These are phyloP conservation scores for Lachancea fermentati DNA, from an alignment of 805 yeast genomes.

Conservation along the genomic window DNA sequence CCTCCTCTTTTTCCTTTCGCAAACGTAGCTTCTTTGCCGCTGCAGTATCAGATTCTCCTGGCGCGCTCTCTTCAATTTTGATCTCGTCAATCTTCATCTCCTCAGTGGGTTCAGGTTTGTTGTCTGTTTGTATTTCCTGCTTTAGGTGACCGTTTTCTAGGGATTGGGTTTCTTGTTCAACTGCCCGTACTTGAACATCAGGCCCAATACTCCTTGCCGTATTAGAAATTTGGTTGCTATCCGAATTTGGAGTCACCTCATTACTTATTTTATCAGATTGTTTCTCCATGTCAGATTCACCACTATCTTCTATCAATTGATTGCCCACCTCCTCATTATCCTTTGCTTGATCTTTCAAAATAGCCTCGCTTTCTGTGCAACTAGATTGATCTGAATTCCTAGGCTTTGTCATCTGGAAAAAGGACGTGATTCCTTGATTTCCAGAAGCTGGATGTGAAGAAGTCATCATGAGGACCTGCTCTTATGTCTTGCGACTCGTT, in stretches of 20 bases:
- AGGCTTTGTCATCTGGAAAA: not conserved
- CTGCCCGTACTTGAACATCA: no score
- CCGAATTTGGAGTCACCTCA: no score
- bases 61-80: no score
- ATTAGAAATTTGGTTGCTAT: no score
- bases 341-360: not conserved
- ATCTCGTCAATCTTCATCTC: not conserved
- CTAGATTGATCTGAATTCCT: not conserved
- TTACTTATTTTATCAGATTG: not conserved
- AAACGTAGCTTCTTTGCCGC: not conserved
- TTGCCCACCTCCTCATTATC: not conserved
- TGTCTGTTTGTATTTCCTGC: not conserved
- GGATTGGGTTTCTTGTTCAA: not conserved
- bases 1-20: constrained; percentile 10
- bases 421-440: not conserved
- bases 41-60: not conserved
- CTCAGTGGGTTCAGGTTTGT: not conserved
- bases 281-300: not conserved
- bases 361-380: not conserved
- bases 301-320: not conserved
- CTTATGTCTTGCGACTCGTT: no score
- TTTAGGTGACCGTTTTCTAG: not conserved
- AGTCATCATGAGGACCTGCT: no score
- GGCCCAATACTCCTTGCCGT: no score
- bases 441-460: not conserved